These are phyloP conservation scores for Rhodomyrtus psidioides DNA, from an alignment of 441 rosid species.

Conservation along the genomic window DNA sequence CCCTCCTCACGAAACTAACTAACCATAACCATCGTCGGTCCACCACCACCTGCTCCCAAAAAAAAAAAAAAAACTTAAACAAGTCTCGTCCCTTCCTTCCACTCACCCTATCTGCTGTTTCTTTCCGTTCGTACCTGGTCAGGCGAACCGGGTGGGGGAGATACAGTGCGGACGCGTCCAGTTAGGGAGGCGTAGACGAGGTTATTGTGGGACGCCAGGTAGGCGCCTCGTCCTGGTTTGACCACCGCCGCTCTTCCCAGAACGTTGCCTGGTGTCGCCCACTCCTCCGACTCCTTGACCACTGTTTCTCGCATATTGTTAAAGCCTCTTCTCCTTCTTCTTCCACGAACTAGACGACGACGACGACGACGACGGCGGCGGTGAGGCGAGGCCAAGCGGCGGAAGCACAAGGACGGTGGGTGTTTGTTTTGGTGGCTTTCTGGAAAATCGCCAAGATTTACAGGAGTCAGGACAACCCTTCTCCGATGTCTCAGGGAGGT, in stretches of 20 bases:
- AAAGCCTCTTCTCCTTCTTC: neutral
- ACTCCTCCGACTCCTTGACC: neutral
- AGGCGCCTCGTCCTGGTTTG: constrained; percentile 77
- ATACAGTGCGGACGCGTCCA: constrained; percentile 42
- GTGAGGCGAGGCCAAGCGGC: neutral
- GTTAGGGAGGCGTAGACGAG: constrained; percentile 76
- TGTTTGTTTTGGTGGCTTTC: neutral
- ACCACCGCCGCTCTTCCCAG: constrained; percentile 49
- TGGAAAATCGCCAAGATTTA: too few species aligned
- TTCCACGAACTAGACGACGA: neutral
- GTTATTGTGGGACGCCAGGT: constrained; percentile 38
- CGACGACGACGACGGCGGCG: too few species aligned
- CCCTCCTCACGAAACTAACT: neutral
- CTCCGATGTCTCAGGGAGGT: neutral
- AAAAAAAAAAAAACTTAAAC: neutral
- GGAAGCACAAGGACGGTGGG: neutral
- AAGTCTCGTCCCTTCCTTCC: neutral
- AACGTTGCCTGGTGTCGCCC: constrained; percentile 78
- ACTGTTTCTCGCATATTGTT: neutral
- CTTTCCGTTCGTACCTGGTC: constrained; percentile 42
- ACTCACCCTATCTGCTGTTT: neutral
- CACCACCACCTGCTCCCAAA: neutral
- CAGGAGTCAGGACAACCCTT: too few species aligned
- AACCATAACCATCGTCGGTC: neutral
- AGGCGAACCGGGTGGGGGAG: constrained; percentile 45